Evolutionary conservation across 768 basidiomycete genomes (phyloP).

Genomic region (Hericium rajendrae): DNA sequence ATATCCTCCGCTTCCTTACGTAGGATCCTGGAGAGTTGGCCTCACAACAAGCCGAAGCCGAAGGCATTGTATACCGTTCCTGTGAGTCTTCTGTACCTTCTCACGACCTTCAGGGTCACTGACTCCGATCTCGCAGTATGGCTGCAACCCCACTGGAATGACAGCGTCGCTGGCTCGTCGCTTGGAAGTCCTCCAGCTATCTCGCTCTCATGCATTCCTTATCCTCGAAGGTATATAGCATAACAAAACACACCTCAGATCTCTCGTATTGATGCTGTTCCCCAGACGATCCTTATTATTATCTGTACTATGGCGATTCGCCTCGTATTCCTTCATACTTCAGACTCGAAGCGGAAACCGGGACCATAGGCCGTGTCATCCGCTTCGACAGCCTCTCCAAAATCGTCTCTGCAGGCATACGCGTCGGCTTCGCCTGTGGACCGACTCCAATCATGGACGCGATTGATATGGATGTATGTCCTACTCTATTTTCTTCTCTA

Average conservation of each 20-base stretch:
- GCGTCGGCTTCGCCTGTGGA: conserved; percentile 75
- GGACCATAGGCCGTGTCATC: conserved; percentile 65
- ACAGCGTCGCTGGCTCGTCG: conserved; percentile 65
- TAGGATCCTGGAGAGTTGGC: conserved; percentile 66
- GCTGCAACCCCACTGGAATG: conserved; percentile 81
- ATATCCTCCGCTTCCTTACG: conserved; percentile 52
- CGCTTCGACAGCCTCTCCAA: conserved; percentile 90
- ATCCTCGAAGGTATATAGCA: conserved; percentile 66
- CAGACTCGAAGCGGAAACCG: conserved; percentile 56
- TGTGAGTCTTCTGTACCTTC: conserved; percentile 25
- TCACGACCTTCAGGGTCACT: neutral
- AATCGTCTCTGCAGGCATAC: conserved; percentile 65
- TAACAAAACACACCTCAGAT: neutral
- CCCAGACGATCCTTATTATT: conserved; percentile 73
- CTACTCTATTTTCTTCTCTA: neutral
- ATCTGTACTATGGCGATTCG: conserved; percentile 61
- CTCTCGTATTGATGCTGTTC: neutral
- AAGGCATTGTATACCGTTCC: conserved; percentile 77
- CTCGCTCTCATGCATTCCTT: conserved; percentile 64
- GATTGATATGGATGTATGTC: conserved; percentile 61
- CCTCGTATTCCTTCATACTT: conserved; percentile 74
- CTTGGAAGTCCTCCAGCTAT: conserved; percentile 60
- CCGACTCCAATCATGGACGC: conserved; percentile 56
- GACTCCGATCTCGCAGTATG: conserved; percentile 38
- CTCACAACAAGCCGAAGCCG: conserved; percentile 57